Base-by-base conservation (phyloP, 352 stramenopile genomes). In the Globisporangium uncinulatum region DNA sequence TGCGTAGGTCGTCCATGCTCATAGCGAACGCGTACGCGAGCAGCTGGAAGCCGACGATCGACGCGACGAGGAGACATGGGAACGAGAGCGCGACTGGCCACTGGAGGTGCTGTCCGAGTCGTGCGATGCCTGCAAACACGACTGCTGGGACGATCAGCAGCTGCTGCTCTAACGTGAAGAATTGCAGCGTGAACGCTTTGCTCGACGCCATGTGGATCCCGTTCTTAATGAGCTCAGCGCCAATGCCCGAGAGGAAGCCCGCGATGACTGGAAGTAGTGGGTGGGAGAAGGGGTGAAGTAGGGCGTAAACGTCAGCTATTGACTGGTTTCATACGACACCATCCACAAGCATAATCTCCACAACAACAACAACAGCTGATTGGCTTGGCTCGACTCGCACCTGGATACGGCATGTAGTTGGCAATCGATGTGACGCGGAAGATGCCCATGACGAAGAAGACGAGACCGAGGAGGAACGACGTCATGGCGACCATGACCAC, bases 361-460 rank as follows among this genome's bases (percentile, higher is more conserved):
- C 24, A 29, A 29, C 24, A 29, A 29, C 24, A 29, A 29, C 24
- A 29, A 29, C 4, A 4, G 24, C 24, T 29, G n/a, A n/a, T n/a
- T 4, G 24, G 24, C 1, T 29, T 29, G 24, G 24, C 24, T 29
- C 24, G 24, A 11, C 1, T 37, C 58, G 21, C 20, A 78, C 70
- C 70, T 63, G 83, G 83, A 45, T 88, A 93, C 42, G 83, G 83
- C 69, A 91, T 89, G 63, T 93, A 93, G 54, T 93, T 90, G 9
- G 82, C 79, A 57, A 91, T 86, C 0, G 80, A 87, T 24, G 83
- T 91, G 44, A 90, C 70, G 31, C 79, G 71, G 45, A 86, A 81
- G 15, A 79, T 49, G 11, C 83, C 83, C 75, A 93, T 88, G 34
- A 77, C 41, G 44, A 85, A 76, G 54, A 93, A 87, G 0, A 89